Percentiles rank a stretch among this genome's conserved stretches.
phyloP scores from a whole-genome alignment of 257 asterid genomes.

The Catharanthus roseus region DNA sequence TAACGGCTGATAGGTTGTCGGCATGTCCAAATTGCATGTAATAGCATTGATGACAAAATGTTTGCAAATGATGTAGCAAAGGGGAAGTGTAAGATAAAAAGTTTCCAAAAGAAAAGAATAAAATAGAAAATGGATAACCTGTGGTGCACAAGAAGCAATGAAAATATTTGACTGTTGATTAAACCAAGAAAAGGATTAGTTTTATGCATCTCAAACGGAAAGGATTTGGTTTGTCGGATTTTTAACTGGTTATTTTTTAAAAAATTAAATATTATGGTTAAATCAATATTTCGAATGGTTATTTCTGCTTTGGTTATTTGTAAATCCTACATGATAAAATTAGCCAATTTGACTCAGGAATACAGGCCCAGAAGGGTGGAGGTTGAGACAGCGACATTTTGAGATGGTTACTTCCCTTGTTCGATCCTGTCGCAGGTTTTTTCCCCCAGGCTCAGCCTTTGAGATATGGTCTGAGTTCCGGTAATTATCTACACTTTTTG shows the following conservation, averaged over 20 bases:
- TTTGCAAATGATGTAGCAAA: background rate
- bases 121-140: background rate
- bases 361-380: conserved; percentile 99
- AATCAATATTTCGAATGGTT: background rate
- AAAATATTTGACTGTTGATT: background rate
- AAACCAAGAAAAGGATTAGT: background rate
- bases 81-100: background rate
- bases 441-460: conserved; percentile 75
- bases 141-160: background rate
- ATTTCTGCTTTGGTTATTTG: background rate
- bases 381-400: conserved; percentile 89
- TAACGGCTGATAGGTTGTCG: background rate
- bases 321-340: conserved; percentile 14
- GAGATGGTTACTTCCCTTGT: conserved; percentile 79
- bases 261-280: background rate
- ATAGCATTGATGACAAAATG: background rate
- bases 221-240: background rate
- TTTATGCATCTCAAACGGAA: background rate
- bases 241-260: conserved; percentile 9
- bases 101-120: background rate
- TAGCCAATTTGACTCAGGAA: conserved; percentile 49
- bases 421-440: conserved; percentile 87
- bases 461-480: conserved; percentile 98
- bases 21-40: background rate
- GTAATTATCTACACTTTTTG: conserved; percentile 28